These are phyloP conservation scores for Schoenoplectus triqueter DNA, from an alignment of 202 grass and related monocot genomes.

Conservation along the genomic window DNA sequence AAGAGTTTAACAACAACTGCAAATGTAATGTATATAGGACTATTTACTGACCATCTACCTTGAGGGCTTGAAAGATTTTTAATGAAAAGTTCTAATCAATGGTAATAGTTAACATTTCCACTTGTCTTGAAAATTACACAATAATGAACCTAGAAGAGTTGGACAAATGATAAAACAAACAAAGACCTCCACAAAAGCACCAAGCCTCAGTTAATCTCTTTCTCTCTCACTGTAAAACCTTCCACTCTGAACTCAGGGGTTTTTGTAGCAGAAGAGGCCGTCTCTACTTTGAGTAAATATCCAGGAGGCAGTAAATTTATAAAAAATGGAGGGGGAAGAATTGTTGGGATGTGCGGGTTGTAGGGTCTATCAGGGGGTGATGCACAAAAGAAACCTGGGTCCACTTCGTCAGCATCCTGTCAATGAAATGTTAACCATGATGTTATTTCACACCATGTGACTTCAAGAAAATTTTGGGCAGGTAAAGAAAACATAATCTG, in stretches of 20 bases:
- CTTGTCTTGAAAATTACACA: not conserved
- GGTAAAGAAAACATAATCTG: not conserved
- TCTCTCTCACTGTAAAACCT: conserved; percentile 1
- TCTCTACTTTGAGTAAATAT: not conserved
- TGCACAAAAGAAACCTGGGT: not conserved
- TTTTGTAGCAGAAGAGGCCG: not conserved
- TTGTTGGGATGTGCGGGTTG: conserved; percentile 11
- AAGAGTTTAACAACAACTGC: not conserved
- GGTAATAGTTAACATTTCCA: not conserved
- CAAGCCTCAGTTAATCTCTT: not conserved
- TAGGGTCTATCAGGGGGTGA: not conserved
- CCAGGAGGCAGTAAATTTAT: conserved; percentile 1
- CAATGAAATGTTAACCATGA: not conserved
- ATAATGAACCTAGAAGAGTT: not conserved
- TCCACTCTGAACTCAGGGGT: not conserved
- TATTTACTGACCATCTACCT: not conserved
- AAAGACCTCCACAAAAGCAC: not conserved
- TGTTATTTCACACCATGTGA: not conserved
- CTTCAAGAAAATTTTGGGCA: not conserved
- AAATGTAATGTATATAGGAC: not conserved
- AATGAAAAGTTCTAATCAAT: not conserved
- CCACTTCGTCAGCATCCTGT: conserved; percentile 27
- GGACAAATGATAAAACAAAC: not conserved
- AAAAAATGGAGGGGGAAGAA: not conserved
- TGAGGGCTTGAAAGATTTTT: not conserved